phyloP scores from a whole-genome alignment of 345 rosid genomes.

The Trapa incisa region DNA sequence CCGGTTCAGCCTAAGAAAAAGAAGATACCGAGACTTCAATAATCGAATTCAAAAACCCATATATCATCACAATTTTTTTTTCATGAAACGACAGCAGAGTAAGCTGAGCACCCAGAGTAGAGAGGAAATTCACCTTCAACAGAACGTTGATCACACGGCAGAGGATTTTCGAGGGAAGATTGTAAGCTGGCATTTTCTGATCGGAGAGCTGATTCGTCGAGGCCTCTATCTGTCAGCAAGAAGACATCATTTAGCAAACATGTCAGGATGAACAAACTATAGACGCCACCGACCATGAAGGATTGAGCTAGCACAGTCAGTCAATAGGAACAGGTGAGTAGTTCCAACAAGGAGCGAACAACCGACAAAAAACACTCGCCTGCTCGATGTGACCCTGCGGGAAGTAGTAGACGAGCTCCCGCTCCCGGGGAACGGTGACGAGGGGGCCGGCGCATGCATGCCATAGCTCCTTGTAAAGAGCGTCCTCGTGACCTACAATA shows the following conservation, averaged over 20 bases:
- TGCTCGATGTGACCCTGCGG: slow-evolving; percentile 60
- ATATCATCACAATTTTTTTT: background rate
- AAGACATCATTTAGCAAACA: background rate
- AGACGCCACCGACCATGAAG: background rate
- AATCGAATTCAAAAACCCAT: background rate
- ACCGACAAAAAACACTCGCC: slow-evolving; percentile 12
- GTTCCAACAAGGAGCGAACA: background rate
- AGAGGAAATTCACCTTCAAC: slow-evolving; percentile 19
- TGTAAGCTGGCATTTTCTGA: slow-evolving; percentile 31
- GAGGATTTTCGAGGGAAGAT: slow-evolving; percentile 30
- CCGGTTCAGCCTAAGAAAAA: slow-evolving; percentile 37
- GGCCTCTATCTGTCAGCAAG: slow-evolving; percentile 26
- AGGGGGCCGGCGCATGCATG: slow-evolving; percentile 54
- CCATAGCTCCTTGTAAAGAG: slow-evolving; percentile 43
- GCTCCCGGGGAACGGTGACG: slow-evolving; percentile 35
- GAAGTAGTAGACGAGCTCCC: slow-evolving; percentile 40
- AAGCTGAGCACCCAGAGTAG: background rate
- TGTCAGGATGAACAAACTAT: background rate
- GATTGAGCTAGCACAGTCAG: background rate
- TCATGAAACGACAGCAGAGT: background rate
- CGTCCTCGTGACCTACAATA: slow-evolving; percentile 22
- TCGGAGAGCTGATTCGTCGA: slow-evolving; percentile 36
- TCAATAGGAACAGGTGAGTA: background rate
- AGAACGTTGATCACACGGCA: slow-evolving; percentile 36
- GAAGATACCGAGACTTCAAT: background rate